Conservation (phyloP, 2,329 filamentous ascomycete species). For the Colletotrichum kahawae region DNA sequence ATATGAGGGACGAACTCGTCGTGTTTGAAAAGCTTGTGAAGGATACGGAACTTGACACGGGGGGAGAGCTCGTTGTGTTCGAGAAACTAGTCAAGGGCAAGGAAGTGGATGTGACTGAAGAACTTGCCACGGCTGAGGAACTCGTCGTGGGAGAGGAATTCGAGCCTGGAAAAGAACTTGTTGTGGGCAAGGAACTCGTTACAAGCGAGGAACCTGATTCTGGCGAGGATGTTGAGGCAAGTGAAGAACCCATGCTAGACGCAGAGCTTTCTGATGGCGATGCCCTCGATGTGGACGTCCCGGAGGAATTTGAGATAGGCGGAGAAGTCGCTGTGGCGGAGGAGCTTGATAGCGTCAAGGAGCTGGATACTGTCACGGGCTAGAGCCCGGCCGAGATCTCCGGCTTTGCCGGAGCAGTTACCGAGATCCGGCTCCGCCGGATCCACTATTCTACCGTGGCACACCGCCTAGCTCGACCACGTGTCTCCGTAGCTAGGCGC, state of each 20-base stretch:
- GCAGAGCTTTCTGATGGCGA: not conserved
- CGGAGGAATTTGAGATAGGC: not conserved
- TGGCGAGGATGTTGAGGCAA: not conserved
- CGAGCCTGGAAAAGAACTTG: not conserved
- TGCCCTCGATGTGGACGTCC: not conserved
- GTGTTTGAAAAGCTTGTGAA: not conserved
- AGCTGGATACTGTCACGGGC: too few species aligned
- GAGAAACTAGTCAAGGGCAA: not conserved
- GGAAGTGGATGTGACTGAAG: not conserved
- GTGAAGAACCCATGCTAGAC: rapidly evolving
- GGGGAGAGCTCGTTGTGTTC: not conserved
- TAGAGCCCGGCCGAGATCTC: too few species aligned
- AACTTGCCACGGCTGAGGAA: not conserved
- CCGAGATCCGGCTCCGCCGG: too few species aligned
- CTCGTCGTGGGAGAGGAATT: not conserved
- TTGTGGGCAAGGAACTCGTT: not conserved
- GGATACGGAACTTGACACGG: not conserved
- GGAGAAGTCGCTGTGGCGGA: not conserved
- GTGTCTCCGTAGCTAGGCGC: too few species aligned
- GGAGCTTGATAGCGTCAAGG: not conserved
- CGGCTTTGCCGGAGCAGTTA: too few species aligned
- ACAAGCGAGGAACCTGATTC: not conserved
- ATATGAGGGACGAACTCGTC: not conserved
- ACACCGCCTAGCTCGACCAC: too few species aligned
- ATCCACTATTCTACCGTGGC: too few species aligned